These are phyloP conservation scores for Petasospora fabianii DNA, from an alignment of 1,139 yeast species.

Conservation along the genomic window DNA sequence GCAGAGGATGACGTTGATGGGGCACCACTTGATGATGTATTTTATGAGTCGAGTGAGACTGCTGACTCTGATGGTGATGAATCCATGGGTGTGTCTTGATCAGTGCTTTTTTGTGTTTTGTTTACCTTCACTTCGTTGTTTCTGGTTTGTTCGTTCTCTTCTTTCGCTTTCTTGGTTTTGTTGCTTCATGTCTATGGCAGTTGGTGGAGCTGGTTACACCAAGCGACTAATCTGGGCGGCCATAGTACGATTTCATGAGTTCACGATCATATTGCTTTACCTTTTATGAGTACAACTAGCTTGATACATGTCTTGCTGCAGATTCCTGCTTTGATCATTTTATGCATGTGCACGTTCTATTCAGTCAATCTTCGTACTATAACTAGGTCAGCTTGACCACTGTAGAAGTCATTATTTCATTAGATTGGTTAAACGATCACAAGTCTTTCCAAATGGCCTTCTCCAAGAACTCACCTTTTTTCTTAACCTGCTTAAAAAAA, in stretches of 20 bases:
- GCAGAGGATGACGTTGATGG: conserved; percentile 9
- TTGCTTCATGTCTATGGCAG: not conserved
- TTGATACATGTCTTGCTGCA: too few relatives aligned
- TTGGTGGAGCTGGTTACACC: too few relatives aligned
- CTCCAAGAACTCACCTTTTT: conserved; percentile 51
- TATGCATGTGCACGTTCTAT: too few relatives aligned
- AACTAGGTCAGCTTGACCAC: too few relatives aligned
- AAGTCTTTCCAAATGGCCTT: conserved; percentile 61
- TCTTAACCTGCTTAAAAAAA: conserved; percentile 40
- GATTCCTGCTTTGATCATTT: too few relatives aligned
- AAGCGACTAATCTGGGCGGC: too few relatives aligned
- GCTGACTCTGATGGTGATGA: conserved; percentile 11
- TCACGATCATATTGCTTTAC: conserved; percentile 10
- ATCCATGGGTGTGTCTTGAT: conserved; percentile 10
- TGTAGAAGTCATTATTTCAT: too few relatives aligned
- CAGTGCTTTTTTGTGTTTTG: not conserved
- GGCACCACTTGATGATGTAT: conserved; percentile 15
- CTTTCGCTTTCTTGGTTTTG: not conserved
- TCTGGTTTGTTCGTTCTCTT: not conserved
- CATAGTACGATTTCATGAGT: conserved; percentile 9
- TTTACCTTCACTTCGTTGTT: not conserved
- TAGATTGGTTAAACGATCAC: too few relatives aligned
- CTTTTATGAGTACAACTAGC: too few relatives aligned
- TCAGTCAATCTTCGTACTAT: too few relatives aligned
- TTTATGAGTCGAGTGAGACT: conserved; percentile 4